A percentile compares a stretch with the other conserved stretches of the same genome.
Conservation (phyloP, 345 rosid genomes). For the Brassica rapa region DNA sequence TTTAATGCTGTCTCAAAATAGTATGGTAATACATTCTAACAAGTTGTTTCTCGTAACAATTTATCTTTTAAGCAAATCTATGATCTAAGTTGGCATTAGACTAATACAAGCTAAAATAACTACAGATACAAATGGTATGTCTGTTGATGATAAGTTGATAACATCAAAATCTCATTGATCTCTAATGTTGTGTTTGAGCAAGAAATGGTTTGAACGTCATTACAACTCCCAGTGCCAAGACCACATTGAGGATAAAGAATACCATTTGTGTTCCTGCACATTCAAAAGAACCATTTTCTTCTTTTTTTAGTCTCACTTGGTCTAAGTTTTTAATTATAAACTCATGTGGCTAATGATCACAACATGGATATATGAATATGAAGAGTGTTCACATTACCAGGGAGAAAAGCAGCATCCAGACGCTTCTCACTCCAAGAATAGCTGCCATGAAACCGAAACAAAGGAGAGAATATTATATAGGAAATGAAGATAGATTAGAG, state of each 20-base stretch:
- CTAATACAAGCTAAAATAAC: background rate
- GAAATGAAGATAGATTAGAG: background rate
- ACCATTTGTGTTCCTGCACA: background rate
- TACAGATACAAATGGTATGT: background rate
- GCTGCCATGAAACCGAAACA: background rate
- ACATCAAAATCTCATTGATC: background rate
- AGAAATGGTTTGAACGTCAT: background rate
- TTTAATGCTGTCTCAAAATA: too few relatives aligned
- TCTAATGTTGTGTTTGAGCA: background rate
- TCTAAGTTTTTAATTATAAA: background rate
- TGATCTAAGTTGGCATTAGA: background rate
- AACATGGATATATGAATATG: background rate
- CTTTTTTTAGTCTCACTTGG: background rate
- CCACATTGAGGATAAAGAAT: background rate
- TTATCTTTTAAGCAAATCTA: background rate
- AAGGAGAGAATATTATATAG: background rate
- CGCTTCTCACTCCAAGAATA: background rate
- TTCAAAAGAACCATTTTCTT: background rate
- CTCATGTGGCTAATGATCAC: background rate
- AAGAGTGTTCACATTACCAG: background rate
- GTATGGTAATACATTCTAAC: too few relatives aligned
- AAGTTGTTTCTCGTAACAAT: too few relatives aligned
- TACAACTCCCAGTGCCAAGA: background rate
- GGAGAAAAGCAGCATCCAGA: background rate
- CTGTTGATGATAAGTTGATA: background rate